A percentile compares a stretch with the other conserved stretches of the same genome.
phyloP scores from a whole-genome alignment of 768 basidiomycete genomes.

The Mycena galericulata region DNA sequence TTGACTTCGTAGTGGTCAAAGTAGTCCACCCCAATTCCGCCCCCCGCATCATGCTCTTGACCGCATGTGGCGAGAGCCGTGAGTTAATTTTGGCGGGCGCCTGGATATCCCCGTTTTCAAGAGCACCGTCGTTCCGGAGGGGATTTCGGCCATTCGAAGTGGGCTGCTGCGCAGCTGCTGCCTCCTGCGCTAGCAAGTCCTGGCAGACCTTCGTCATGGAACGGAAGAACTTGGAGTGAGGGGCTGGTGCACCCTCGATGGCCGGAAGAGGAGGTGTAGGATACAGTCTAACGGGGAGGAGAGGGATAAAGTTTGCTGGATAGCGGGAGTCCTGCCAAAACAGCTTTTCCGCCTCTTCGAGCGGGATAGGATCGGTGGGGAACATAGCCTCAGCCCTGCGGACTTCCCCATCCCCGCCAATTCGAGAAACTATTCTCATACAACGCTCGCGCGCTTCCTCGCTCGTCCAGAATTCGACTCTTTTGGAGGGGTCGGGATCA shows the following conservation, averaged over 20 bases:
- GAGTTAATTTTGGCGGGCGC: slow-evolving; percentile 67
- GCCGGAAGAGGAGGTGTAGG: slow-evolving; percentile 39
- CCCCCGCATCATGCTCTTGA: slow-evolving; percentile 79
- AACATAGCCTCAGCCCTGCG: slow-evolving; percentile 75
- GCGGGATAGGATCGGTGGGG: slow-evolving; percentile 24
- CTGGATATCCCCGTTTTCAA: slow-evolving; percentile 32
- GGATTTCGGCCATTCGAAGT: slow-evolving; percentile 1
- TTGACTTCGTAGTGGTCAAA: slow-evolving; percentile 85
- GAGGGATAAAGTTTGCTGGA: slow-evolving; percentile 60
- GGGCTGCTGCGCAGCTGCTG: slow-evolving; percentile 12
- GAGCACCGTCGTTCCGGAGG: neutral
- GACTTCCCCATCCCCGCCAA: slow-evolving; percentile 79
- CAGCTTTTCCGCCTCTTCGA: slow-evolving; percentile 50
- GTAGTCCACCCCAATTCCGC: slow-evolving; percentile 82
- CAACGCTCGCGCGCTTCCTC: slow-evolving; percentile 80
- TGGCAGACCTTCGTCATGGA: slow-evolving; percentile 65
- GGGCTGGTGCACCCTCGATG: slow-evolving; percentile 15
- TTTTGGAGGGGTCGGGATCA: slow-evolving; percentile 5
- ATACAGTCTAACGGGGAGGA: slow-evolving; percentile 70
- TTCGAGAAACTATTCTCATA: slow-evolving; percentile 81
- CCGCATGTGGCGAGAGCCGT: slow-evolving; percentile 80
- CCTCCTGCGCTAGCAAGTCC: slow-evolving; percentile 63
- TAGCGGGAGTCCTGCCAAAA: slow-evolving; percentile 80
- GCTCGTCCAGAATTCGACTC: slow-evolving; percentile 85
- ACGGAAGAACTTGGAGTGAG: slow-evolving; percentile 55